These are phyloP conservation scores for Scheffersomyces quercinus DNA, from an alignment of 1,139 yeast genomes.

Conservation along the genomic window DNA sequence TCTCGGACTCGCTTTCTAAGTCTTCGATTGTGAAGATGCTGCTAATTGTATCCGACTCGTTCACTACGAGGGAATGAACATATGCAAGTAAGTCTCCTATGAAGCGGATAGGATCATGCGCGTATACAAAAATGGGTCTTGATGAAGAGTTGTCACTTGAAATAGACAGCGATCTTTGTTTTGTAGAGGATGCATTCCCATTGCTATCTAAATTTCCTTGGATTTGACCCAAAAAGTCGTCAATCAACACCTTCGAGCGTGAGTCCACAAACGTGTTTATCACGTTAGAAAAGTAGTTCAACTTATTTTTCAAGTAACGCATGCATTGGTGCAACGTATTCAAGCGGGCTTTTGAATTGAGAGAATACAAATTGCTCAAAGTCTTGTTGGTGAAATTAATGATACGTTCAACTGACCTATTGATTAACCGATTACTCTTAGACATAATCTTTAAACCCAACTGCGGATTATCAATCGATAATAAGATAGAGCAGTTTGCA, in stretches of 20 bases:
- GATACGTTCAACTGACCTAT: slow-evolving; percentile 54
- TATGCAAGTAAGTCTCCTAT: slow-evolving; percentile 89
- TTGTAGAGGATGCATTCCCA: slow-evolving; percentile 1
- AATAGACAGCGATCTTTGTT: slow-evolving; percentile 3
- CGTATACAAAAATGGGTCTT: slow-evolving; percentile 62
- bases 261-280: slow-evolving; percentile 47
- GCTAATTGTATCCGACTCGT: slow-evolving; percentile 77
- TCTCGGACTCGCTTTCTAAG: slow-evolving; percentile 13
- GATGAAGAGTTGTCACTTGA: slow-evolving; percentile 11
- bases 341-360: slow-evolving; percentile 29
- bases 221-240: slow-evolving; percentile 60
- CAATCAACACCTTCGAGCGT: slow-evolving; percentile 56
- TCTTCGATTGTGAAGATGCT: slow-evolving; percentile 33
- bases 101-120: slow-evolving; percentile 80
- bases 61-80: slow-evolving; percentile 84
- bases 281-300: slow-evolving; percentile 57
- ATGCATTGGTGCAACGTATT: slow-evolving; percentile 35
- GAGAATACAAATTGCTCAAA: slow-evolving; percentile 35
- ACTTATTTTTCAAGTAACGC: slow-evolving; percentile 30
- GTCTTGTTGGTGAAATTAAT: slow-evolving; percentile 34
- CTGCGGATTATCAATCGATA: slow-evolving; percentile 68
- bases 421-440: slow-evolving; percentile 54
- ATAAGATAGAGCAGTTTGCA: slow-evolving; percentile 65
- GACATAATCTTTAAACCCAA: slow-evolving; percentile 72
- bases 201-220: slow-evolving; percentile 25